Evolutionary conservation across 2,329 filamentous ascomycete genomes (phyloP), one percentile per base, ranked within the genome.

Genomic region (Chrysoporthe cubensis): DNA sequence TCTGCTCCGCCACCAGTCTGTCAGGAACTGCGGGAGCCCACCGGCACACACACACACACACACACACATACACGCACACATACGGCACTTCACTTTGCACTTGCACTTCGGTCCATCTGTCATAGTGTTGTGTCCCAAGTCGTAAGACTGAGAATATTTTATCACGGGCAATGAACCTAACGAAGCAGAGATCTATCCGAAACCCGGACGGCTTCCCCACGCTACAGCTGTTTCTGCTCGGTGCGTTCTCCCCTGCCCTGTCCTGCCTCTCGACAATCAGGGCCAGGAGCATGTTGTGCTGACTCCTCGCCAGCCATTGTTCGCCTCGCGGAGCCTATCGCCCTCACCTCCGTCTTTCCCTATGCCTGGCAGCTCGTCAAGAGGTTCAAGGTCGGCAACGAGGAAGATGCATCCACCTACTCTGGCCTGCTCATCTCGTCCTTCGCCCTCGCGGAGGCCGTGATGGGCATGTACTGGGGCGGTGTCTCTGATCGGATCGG

Each of bases 381-480:
- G 79, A 85, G 88, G 73, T 93, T 93, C 78, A 76, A 92, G 52
- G 85, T 94, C 73, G 91, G 90, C 70, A 85, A 87, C 73, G 87
- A 89, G 72, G 82, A 87, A 80, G 88, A 94, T 87, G 92, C 92
- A 69, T 96, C 90, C 48, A 95, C 92, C 80, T 97, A 96, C 79
- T 91, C 94, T 42, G 94, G 94, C 62, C 83, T 96, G 72, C 88
- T 97, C 77, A 94, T 97, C 73, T 95, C 93, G 14, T 90, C 93
- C 74, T 96, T 94, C 81, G 91, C 91, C 70, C 87, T 94, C 69
- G 91, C 89, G 71, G 93, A 98, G 82, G 91, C 91, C 74, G 75
- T 91, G 72, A 96, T 94, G 75, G 92, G 92, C 73, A 91, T 97
- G 86, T 91, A 90, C 76, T 97, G 94, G 94, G 94, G 94, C 64